Evolutionary conservation across 495 filamentous ascomycete genomes (phyloP).

Genomic region (Gamarada debralockiae): DNA sequence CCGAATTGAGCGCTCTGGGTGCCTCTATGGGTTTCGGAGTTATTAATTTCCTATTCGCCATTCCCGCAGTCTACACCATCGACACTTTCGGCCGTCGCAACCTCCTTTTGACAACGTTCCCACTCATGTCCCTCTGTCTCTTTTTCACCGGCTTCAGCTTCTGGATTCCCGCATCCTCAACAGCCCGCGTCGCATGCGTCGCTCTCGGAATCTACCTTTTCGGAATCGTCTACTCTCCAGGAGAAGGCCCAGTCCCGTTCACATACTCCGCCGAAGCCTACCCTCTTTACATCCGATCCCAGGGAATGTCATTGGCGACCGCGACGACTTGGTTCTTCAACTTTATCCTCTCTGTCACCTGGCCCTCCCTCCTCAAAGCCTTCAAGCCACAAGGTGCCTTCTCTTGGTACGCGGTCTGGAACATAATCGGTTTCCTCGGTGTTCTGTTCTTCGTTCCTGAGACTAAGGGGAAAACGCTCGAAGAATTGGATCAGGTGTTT

Average conservation of each 20-base stretch:
- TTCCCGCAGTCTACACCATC: conserved; percentile 77
- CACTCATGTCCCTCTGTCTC: conserved; percentile 66
- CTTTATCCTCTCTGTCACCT: conserved; percentile 64
- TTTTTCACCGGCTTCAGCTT: conserved; percentile 81
- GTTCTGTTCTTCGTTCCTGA: conserved; percentile 76
- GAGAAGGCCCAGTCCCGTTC: conserved; percentile 81
- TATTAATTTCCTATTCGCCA: conserved; percentile 76
- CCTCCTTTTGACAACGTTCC: conserved; percentile 73
- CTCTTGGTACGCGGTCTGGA: conserved; percentile 62
- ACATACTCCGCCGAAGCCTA: conserved; percentile 82
- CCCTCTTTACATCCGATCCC: conserved; percentile 68
- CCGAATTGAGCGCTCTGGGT: conserved; percentile 50
- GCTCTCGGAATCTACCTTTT: conserved; percentile 49
- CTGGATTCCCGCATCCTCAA: conserved; percentile 50
- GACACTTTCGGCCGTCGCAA: conserved; percentile 82
- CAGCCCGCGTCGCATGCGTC: conserved; percentile 47
- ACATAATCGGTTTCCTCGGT: conserved; percentile 62
- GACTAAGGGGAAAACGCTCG: conserved; percentile 74
- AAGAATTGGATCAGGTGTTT: conserved; percentile 59
- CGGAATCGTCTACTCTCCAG: conserved; percentile 65
- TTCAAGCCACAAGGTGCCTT: conserved; percentile 47
- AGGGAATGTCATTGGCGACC: conserved; percentile 74
- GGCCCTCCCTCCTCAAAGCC: conserved; percentile 58
- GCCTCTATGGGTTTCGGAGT: conserved; percentile 73
- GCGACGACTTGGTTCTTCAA: conserved; percentile 72